Evolutionary conservation across 129 eudicot species (phyloP).

Genomic region (Dittrichia graveolens): DNA sequence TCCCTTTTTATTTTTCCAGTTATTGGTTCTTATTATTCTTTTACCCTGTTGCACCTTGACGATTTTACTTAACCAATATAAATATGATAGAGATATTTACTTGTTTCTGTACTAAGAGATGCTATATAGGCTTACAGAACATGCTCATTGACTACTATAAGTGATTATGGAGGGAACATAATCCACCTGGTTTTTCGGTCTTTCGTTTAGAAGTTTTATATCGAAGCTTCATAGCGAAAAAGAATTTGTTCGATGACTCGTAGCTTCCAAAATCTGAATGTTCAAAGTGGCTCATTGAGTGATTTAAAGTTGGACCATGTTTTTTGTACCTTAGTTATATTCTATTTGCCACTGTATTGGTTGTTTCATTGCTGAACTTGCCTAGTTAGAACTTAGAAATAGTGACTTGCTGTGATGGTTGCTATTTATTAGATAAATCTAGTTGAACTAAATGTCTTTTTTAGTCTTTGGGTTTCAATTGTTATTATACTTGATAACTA

Average conservation of each 20-base stretch:
- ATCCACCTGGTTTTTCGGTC: neutral
- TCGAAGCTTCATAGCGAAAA: neutral
- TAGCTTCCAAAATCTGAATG: neutral
- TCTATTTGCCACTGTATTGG: too few relatives aligned
- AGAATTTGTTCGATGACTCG: neutral
- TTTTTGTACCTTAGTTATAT: too few relatives aligned
- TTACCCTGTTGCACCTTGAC: neutral
- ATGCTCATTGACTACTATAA: neutral
- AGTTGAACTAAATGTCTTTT: too few relatives aligned
- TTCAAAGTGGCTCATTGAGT: too few relatives aligned
- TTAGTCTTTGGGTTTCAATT: too few relatives aligned
- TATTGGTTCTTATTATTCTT: slow-evolving; percentile 10
- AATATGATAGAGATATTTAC: neutral
- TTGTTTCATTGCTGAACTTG: too few relatives aligned
- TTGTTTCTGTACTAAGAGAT: neutral
- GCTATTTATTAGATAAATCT: too few relatives aligned
- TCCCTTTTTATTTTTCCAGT: neutral
- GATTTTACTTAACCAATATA: slow-evolving; percentile 1
- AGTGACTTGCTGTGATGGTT: too few relatives aligned
- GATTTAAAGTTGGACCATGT: too few relatives aligned
- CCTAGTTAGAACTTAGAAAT: too few relatives aligned
- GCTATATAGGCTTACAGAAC: slow-evolving; percentile 7
- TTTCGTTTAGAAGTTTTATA: neutral
- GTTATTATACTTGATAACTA: too few relatives aligned
- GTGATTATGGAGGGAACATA: neutral